Evolutionary conservation across 116 monocot species (phyloP).

Genomic region (Papilionanthe hybrid): DNA sequence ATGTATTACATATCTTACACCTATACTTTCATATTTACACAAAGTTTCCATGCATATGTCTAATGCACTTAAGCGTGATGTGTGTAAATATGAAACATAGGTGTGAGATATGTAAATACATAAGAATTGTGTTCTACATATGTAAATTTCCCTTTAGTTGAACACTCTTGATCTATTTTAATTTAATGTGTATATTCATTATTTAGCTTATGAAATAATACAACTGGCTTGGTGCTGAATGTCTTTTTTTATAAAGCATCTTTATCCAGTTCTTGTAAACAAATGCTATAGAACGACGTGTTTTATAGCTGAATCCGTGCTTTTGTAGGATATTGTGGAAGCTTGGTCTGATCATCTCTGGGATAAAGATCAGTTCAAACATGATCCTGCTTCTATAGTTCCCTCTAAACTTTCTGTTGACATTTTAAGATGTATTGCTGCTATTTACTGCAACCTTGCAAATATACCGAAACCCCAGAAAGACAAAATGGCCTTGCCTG

Average conservation of each 20-base stretch:
- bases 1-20: no score
- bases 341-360: slow-evolving; percentile 29
- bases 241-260: neutral
- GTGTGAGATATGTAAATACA: no score
- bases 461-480: slow-evolving; percentile 12
- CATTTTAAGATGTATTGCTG: slow-evolving; percentile 72
- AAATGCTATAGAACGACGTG: neutral
- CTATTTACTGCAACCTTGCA: slow-evolving; percentile 73
- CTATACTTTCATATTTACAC: no score
- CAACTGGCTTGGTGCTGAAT: neutral
- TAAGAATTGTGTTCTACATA: no score
- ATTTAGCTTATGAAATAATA: neutral
- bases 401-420: slow-evolving; percentile 81
- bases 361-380: slow-evolving; percentile 56
- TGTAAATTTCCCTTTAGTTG: no score
- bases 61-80: no score
- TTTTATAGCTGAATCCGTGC: neutral
- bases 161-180: no score
- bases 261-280: neutral
- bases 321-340: slow-evolving; percentile 34
- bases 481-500: slow-evolving; percentile 32
- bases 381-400: slow-evolving; percentile 47
- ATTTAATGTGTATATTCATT: no score
- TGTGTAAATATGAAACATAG: no score
- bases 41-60: no score